Percentiles rank a stretch among this genome's conserved stretches.
phyloP scores from a whole-genome alignment of 2,329 filamentous ascomycete species.

The Aspergillus eucalypticola region DNA sequence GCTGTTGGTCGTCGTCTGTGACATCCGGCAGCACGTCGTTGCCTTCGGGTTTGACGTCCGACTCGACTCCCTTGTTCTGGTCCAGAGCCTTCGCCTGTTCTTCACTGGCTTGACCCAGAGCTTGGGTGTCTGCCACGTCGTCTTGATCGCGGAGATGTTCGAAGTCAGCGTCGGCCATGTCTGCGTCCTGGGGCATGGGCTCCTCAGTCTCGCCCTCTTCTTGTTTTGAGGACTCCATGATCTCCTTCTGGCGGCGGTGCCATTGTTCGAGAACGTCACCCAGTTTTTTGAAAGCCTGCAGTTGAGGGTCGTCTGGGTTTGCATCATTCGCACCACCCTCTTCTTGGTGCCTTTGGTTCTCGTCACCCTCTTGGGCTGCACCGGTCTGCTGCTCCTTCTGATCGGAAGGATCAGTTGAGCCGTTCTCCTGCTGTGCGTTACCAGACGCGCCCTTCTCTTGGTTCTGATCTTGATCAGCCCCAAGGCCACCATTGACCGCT shows the following conservation, averaged over 20 bases:
- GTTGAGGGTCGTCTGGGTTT: conserved; percentile 43
- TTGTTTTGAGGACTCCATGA: conserved; percentile 62
- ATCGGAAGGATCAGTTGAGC: conserved; percentile 49
- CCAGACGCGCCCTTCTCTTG: conserved; percentile 50
- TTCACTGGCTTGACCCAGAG: conserved; percentile 81
- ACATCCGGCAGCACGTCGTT: conserved; percentile 59
- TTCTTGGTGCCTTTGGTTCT: conserved; percentile 39
- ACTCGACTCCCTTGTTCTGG: conserved; percentile 82
- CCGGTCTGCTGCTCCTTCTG: conserved; percentile 49
- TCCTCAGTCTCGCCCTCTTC: conserved; percentile 51
- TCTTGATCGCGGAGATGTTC: conserved; percentile 89
- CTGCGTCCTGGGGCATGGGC: conserved; percentile 61
- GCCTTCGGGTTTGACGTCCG: conserved; percentile 58
- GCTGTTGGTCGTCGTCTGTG: conserved; percentile 44
- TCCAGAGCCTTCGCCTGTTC: conserved; percentile 85
- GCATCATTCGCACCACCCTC: conserved; percentile 40
- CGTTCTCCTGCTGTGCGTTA: conserved; percentile 44
- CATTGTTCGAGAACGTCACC: conserved; percentile 90
- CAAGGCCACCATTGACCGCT: conserved; percentile 41
- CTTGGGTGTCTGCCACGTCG: conserved; percentile 80
- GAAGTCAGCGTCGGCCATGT: conserved; percentile 80
- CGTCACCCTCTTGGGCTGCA: conserved; percentile 43
- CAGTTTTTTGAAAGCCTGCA: conserved; percentile 87
- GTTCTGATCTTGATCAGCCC: conserved; percentile 43
- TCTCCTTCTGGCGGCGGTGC: conserved; percentile 86